Evolutionary conservation across 108 stramenopile genomes (phyloP).

Genomic region (Skeletonema grethae): DNA sequence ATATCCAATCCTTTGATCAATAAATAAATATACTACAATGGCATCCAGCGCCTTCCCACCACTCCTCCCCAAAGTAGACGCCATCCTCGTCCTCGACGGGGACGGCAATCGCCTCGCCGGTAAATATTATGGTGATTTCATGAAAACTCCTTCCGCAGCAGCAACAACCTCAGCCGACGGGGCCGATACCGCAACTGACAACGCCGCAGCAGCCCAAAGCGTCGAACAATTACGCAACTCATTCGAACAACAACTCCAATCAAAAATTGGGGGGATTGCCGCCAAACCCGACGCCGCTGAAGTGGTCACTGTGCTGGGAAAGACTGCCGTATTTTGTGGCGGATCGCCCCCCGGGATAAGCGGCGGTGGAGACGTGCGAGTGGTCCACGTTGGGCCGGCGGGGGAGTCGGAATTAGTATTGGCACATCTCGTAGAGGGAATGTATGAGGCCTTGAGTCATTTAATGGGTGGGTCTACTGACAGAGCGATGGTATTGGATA

Average conservation of each 20-base stretch:
- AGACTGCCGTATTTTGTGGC: conserved; percentile 80
- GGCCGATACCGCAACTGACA: conserved; percentile 39
- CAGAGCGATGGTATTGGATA: conserved; percentile 87
- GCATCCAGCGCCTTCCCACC: conserved; percentile 55
- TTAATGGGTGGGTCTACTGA: conserved; percentile 86
- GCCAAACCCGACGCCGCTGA: conserved; percentile 87
- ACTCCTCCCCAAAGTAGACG: conserved; percentile 84
- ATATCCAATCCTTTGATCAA: background rate
- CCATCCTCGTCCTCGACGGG: conserved; percentile 83
- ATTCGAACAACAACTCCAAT: conserved; percentile 79
- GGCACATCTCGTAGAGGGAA: conserved; percentile 84
- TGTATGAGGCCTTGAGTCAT: conserved; percentile 80
- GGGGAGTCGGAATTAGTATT: conserved; percentile 77
- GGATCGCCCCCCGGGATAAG: conserved; percentile 42
- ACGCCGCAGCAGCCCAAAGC: conserved; percentile 25
- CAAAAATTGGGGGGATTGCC: conserved; percentile 74
- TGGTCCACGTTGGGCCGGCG: conserved; percentile 82
- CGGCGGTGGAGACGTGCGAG: conserved; percentile 64
- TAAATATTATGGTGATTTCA: conserved; percentile 85
- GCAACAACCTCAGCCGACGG: background rate
- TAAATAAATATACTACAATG: background rate
- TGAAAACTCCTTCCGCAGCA: conserved; percentile 36
- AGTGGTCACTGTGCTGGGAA: conserved; percentile 75
- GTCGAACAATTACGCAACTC: conserved; percentile 60
- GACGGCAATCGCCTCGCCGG: conserved; percentile 88